Conservation (phyloP, 2,329 filamentous ascomycete genomes). For the Aspergillus udagawae region DNA sequence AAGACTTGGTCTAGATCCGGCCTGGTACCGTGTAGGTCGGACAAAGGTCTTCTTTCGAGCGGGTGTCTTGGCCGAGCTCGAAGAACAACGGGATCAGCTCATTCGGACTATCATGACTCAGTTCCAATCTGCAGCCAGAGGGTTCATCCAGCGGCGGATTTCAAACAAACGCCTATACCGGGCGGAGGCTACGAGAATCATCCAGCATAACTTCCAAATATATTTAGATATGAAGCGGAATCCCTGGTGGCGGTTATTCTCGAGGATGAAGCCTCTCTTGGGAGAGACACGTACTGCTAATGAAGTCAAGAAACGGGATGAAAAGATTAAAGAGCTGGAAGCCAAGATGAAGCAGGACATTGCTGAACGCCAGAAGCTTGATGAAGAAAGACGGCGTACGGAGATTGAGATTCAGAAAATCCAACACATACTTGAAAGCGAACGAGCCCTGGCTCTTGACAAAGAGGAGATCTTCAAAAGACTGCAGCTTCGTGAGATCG, state of each 20-base stretch:
- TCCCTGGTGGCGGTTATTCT: conserved; percentile 95
- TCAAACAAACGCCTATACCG: conserved; percentile 92
- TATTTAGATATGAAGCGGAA: conserved; percentile 87
- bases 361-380: conserved; percentile 70
- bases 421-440: conserved; percentile 91
- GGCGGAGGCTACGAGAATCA: conserved; percentile 88
- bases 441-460: conserved; percentile 89
- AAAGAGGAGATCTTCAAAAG: conserved; percentile 99
- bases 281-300: conserved; percentile 87
- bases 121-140: conserved; percentile 88
- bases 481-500: conserved; percentile 84
- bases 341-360: conserved; percentile 76
- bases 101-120: conserved; percentile 91
- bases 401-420: conserved; percentile 84
- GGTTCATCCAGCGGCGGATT: conserved; percentile 81
- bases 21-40: conserved; percentile 86
- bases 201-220: conserved; percentile 88
- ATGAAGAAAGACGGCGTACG: conserved; percentile 85
- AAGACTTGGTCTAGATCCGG: conserved; percentile 77
- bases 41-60: conserved; percentile 98
- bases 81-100: conserved; percentile 88
- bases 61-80: conserved; percentile 89
- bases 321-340: conserved; percentile 84
- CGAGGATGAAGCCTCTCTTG: conserved; percentile 90
- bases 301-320: conserved; percentile 92